Percentiles rank a stretch among this genome's conserved stretches.
Conservation (phyloP, 495 filamentous ascomycete genomes). For the Daldinia decipiens region DNA sequence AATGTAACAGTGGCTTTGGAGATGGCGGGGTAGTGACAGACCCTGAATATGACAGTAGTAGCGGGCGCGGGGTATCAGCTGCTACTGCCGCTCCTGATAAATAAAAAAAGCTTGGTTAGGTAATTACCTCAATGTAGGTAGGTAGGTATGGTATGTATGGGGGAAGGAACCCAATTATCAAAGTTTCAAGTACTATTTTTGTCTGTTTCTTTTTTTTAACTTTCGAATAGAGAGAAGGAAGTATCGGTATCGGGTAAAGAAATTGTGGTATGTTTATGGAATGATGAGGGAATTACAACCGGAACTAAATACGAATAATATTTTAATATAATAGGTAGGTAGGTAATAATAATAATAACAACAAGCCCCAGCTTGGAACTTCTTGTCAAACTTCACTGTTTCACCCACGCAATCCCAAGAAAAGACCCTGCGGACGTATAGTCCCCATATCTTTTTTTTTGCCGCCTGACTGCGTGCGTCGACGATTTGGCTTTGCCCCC, state of each 20-base stretch:
- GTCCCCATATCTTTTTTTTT: constrained; percentile 6
- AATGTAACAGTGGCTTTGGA: constrained; percentile 27
- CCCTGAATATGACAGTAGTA: constrained; percentile 28
- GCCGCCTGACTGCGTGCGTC: constrained; percentile 21
- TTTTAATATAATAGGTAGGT: no score
- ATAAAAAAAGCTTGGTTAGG: constrained; percentile 7
- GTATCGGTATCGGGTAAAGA: background rate
- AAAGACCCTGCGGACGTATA: background rate
- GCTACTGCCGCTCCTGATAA: constrained; percentile 31
- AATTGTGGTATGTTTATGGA: constrained; percentile 19
- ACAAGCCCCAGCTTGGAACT: background rate
- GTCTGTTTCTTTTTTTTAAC: background rate
- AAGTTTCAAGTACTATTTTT: background rate
- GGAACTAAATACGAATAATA: constrained; percentile 11
- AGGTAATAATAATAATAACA: background rate
- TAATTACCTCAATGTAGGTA: background rate
- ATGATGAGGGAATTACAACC: constrained; percentile 32
- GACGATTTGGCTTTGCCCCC: constrained; percentile 26
- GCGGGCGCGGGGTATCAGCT: constrained; percentile 33
- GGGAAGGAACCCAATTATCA: background rate
- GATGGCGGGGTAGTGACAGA: constrained; percentile 41
- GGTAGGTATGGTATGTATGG: no score
- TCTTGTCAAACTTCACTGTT: constrained; percentile 1
- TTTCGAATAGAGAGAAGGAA: constrained; percentile 6
- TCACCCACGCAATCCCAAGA: background rate